Conservation (phyloP, 768 basidiomycete genomes). For the Tylopilus sp. region DNA sequence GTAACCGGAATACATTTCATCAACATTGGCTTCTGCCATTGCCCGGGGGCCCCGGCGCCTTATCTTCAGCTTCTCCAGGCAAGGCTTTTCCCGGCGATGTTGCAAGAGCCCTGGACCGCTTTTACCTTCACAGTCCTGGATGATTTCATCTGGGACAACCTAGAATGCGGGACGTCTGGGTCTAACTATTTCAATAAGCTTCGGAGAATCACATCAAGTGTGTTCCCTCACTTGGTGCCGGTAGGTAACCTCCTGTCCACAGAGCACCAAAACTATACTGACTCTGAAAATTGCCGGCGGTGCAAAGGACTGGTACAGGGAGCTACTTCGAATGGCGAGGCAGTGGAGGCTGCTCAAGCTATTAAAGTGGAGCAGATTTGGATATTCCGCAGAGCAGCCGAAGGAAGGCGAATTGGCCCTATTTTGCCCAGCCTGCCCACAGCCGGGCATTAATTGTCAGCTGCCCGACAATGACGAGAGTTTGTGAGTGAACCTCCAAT, state of each 20-base stretch:
- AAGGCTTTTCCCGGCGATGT: background rate
- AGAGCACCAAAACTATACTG: no score
- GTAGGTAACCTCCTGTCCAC: no score
- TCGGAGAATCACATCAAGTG: background rate
- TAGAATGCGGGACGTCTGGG: conserved; percentile 13
- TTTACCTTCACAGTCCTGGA: conserved; percentile 20
- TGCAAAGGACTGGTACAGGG: conserved; percentile 21
- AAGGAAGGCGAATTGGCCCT: background rate
- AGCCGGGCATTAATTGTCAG: no score
- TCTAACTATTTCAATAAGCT: conserved; percentile 6
- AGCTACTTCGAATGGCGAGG: conserved; percentile 9
- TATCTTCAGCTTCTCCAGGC: background rate
- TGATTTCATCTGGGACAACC: conserved; percentile 13
- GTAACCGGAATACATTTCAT: no score
- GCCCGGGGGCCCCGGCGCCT: fast-evolving
- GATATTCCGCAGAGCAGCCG: background rate
- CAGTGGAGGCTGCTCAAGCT: conserved; percentile 20
- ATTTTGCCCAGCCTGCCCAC: conserved; percentile 27
- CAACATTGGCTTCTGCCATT: background rate
- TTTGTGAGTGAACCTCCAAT: no score
- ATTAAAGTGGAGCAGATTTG: conserved; percentile 17
- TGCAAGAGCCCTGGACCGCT: background rate
- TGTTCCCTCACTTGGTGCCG: background rate
- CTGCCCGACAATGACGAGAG: no score
- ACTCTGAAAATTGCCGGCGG: no score